Base-by-base conservation (phyloP, 1,284 basidiomycete genomes). In the Ceratobasidium sp. region DNA sequence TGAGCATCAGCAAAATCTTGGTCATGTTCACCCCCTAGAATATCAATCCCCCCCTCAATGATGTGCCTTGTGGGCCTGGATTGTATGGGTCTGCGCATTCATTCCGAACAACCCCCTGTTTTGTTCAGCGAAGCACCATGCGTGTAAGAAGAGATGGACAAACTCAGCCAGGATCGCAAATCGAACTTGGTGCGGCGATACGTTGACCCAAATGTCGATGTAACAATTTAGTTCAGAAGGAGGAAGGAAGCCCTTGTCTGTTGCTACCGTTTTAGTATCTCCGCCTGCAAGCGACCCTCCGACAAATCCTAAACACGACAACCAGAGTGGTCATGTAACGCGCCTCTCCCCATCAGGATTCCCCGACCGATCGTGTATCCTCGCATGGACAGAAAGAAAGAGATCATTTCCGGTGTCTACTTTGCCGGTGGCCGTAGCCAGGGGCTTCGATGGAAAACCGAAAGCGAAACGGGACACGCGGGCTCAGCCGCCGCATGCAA, bases 21-120 rank as follows among this genome's bases (percentile, higher is more conserved):
- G 33, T 36, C 33, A 16, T 46, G 42, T 21, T n/a, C 4, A 16
- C 16, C 42, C 42, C 19, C 16, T 46, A 46, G 42, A 46, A 50
- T 50, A 50, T 13, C 21, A 21, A 13, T 2, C 47, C 47, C 21
- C 23, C 42, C 42, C 42, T 46, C 42, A 46, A 16, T 21, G 21
- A 21, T 27, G 47, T 50, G 47, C 47, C 47, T 27, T 23, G 14
- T 25, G 47, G 47, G 21, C 23, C 47, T 50, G 47, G 47, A 50
- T 36, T 36, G 33, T 36, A 36, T 11, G 11, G 33, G 33, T 4
- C 33, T 36, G 11, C 11, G 47, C 4, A 50, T 27, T 50, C 47
- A 21, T 25, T 27, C 23, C 21, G n/a, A 16, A 21, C 14, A 27
- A 27, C n/a, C 47, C 47, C 47, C 47, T 50, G 47, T 50, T 50